phyloP scores from a whole-genome alignment of 31 red algal genomes.

The Porphyra umbilicalis region DNA sequence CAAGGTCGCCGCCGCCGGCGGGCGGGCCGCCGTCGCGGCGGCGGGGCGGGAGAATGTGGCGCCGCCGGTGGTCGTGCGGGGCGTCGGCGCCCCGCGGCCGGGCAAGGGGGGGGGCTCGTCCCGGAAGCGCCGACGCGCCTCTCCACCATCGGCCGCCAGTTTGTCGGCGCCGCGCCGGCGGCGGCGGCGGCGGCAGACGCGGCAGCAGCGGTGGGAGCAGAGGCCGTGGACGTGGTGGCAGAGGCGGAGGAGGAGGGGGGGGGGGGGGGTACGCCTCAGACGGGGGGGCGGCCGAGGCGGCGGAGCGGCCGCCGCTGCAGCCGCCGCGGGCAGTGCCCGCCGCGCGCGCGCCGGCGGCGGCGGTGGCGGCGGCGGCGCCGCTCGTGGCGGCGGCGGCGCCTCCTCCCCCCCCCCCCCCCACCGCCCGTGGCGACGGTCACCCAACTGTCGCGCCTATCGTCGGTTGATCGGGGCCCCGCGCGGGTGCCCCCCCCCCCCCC shows the following conservation, averaged over 20 bases:
- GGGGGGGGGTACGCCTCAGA: too few relatives aligned
- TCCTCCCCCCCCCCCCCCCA: background rate
- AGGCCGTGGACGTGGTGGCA: too few relatives aligned
- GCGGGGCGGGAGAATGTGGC: background rate
- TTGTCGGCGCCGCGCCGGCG: background rate
- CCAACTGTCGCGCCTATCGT: background rate
- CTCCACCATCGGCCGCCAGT: background rate
- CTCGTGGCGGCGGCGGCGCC: background rate
- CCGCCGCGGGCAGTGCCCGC: background rate
- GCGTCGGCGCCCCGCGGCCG: background rate
- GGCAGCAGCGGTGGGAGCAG: too few relatives aligned
- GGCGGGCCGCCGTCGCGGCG: background rate
- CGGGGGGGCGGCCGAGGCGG: too few relatives aligned
- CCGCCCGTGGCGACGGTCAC: background rate
- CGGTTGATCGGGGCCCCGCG: background rate
- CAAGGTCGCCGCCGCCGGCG: background rate
- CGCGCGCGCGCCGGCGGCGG: background rate
- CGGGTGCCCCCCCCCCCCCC: background rate
- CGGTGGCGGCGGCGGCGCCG: background rate
- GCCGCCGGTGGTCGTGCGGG: background rate
- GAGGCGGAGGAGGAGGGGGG: too few relatives aligned
- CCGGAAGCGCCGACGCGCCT: background rate
- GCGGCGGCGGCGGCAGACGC: background rate
- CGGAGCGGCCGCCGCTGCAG: background rate
- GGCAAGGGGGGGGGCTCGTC: background rate